Evolutionary conservation across 208 protist genomes (phyloP), one percentile per base, ranked within the genome.

Genomic region (Crithidia thermophila): DNA sequence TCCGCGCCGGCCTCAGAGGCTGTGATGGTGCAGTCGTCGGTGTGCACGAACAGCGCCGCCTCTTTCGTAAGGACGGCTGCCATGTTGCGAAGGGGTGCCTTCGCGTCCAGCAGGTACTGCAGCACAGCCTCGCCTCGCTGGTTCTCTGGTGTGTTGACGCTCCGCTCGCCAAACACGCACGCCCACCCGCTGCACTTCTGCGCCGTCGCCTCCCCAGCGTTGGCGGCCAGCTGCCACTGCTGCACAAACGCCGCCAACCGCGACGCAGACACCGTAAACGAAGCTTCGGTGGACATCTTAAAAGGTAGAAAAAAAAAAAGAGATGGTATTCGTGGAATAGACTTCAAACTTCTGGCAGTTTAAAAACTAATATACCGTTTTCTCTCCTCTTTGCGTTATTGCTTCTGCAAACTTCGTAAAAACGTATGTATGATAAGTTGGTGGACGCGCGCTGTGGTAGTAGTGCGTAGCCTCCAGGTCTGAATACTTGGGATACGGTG

Each of bases 51-150:
- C 7, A 87, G 62, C 3, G 82, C 65, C 25, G 56, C 75, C 1
- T 62, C 43, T 27, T 71, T 34, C 21, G 79, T 81, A 31, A 96
- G 58, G 14, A 94, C 20, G 0, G 82, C 46, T 4, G 81, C 87
- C 16, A 82, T 68, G 53, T 96, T 86, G 49, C 62, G 49, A 1
- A 90, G 65, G 3, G 79, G 63, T 8, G 61, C 52, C 10, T 61
- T 66, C 18, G 88, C 73, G 20, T 82, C 73, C 23, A 96, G 80
- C 21, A 94, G 40, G 68, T 94, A 83, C 77, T 96, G 91, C n/a
- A 93, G 23, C 10, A 96, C 23, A 1, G 88, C 86, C 72, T 88
- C 79, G 2, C 88, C 82, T 23, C 91, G 87, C 62, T 96, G 91
- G 67, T 96, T 96, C 45, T 94, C 86, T 14, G 88, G 68, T 0